A percentile compares a stretch with the other conserved stretches of the same genome.
These are phyloP conservation scores for Mycena venus DNA, from an alignment of 768 basidiomycete genomes.

Conservation along the genomic window DNA sequence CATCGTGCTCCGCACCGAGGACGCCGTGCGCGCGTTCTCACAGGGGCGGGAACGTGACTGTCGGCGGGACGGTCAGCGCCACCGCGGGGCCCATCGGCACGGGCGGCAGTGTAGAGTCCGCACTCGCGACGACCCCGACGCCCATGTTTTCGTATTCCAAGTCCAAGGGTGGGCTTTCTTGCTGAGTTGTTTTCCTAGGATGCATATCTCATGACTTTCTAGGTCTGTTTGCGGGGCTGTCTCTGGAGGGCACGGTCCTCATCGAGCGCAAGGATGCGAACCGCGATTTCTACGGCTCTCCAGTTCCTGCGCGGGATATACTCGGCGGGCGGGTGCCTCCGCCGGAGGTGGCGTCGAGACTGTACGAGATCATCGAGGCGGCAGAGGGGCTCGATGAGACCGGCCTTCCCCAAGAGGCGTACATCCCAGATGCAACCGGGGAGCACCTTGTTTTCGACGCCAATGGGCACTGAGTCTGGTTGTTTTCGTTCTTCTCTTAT, in stretches of 20 bases:
- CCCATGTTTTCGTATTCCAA: slow-evolving; percentile 99
- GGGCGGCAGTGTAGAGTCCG: slow-evolving; percentile 89
- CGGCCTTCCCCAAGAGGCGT: slow-evolving; percentile 82
- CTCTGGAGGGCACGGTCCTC: slow-evolving; percentile 93
- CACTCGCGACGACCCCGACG: slow-evolving; percentile 84
- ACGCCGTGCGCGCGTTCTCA: slow-evolving; percentile 95
- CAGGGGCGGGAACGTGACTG: slow-evolving; percentile 96
- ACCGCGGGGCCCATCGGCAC: slow-evolving; percentile 95
- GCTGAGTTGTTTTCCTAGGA: not conserved
- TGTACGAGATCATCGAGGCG: slow-evolving; percentile 98
- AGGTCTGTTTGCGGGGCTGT: slow-evolving; percentile 96
- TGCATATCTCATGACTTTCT: not conserved
- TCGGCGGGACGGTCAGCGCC: slow-evolving; percentile 90
- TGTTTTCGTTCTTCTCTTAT: not conserved
- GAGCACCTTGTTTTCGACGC: slow-evolving; percentile 85
- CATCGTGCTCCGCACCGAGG: slow-evolving; percentile 96
- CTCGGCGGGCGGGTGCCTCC: slow-evolving; percentile 94
- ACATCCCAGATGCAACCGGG: slow-evolving; percentile 78
- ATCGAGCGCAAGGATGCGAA: slow-evolving; percentile 98
- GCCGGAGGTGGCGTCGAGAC: slow-evolving; percentile 92
- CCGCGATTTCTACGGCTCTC: slow-evolving; percentile 94
- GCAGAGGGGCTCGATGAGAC: slow-evolving; percentile 93
- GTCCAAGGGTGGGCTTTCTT: slow-evolving; percentile 83
- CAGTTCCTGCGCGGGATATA: slow-evolving; percentile 90
- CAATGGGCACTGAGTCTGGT: slow-evolving; percentile 57